Evolutionary conservation across 257 asterid genomes (phyloP).

Genomic region (Marsdenia floribunda): DNA sequence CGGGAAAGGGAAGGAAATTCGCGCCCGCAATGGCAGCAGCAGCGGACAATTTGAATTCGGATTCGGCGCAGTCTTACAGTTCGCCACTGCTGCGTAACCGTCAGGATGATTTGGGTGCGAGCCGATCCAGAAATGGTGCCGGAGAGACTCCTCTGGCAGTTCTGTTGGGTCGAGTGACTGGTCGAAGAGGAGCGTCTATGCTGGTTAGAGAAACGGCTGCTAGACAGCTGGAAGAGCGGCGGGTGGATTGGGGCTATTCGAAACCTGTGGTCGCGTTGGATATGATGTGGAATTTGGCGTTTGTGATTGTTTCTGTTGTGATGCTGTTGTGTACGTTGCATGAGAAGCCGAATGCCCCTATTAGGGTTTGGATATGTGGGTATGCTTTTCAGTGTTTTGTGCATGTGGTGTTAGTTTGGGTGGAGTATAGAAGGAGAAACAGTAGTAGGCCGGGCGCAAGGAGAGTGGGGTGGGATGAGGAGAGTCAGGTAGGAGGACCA

Average conservation of each 20-base stretch:
- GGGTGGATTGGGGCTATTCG: conserved; percentile 95
- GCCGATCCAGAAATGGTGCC: conserved; percentile 24
- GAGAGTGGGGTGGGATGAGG: conserved; percentile 27
- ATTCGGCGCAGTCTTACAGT: conserved; percentile 9
- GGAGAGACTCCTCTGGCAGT: conserved; percentile 48
- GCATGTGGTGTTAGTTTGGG: conserved; percentile 75
- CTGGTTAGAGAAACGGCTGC: conserved; percentile 91
- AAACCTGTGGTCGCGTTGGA: conserved; percentile 89
- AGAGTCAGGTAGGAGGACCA: conserved; percentile 29
- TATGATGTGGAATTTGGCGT: conserved; percentile 79
- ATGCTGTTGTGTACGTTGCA: conserved; percentile 49
- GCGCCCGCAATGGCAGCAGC: conserved; percentile 21
- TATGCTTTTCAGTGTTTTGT: conserved; percentile 81
- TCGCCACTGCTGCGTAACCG: conserved; percentile 66
- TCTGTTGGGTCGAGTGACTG: conserved; percentile 63
- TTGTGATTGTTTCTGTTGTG: conserved; percentile 64
- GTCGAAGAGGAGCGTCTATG: conserved; percentile 71
- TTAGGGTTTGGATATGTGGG: conserved; percentile 91
- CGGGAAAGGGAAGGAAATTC: not conserved
- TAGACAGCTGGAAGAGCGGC: conserved; percentile 92
- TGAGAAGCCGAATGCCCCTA: conserved; percentile 66
- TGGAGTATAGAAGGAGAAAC: conserved; percentile 60
- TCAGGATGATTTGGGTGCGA: conserved; percentile 26
- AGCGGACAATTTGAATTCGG: conserved; percentile 6
- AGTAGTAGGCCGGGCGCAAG: conserved; percentile 21